Evolutionary conservation across 306 rosid species (phyloP), one percentile per base, ranked within the genome.

Genomic region (apple (Malus domestica)): DNA sequence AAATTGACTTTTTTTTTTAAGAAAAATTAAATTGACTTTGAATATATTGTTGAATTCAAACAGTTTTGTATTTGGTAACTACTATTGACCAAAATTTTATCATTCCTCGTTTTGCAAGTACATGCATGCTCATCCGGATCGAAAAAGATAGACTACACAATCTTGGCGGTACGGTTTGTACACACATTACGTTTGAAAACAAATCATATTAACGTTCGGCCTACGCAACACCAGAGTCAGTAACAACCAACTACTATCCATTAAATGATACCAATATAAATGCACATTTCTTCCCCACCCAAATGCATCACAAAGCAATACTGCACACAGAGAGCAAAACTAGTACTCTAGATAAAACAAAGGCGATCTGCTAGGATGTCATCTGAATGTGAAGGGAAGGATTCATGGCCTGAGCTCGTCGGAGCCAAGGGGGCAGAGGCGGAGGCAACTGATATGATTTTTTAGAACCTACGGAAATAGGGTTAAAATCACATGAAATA

Each of bases 401-500:
- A 55, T 22, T 68, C 91, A n/a, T 88, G 96, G 96, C 82, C 87
- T 0, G 93, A 88, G 75, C 77, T 88, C 66, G 71, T 88, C 15
- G 91, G 93, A 19, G 67, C 63, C 25, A 20, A 82, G 7, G 90
- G 87, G 71, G 49, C 67, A 30, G 78, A 25, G 25, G 96, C 91
- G 20, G 72, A 62, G 70, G 27, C 27, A 27, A 27, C 27, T 27
- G 27, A 27, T 27, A 27, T 27, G 27, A 27, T 27, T 27, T 27
- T 27, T 27, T 27, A 27, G 27, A 27, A 27, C 27, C 27, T 27
- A 27, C 2, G 27, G 2, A 27, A 27, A 27, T 27, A 27, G 27
- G 27, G 27, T 27, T 27, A 27, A 27, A 27, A 27, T 27, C 2
- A 27, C 27, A 27, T 27, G 27, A 27, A 27, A 27, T 27, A 27